phyloP scores from a whole-genome alignment of 2,329 filamentous ascomycete genomes.

The Xylaria sp. region DNA sequence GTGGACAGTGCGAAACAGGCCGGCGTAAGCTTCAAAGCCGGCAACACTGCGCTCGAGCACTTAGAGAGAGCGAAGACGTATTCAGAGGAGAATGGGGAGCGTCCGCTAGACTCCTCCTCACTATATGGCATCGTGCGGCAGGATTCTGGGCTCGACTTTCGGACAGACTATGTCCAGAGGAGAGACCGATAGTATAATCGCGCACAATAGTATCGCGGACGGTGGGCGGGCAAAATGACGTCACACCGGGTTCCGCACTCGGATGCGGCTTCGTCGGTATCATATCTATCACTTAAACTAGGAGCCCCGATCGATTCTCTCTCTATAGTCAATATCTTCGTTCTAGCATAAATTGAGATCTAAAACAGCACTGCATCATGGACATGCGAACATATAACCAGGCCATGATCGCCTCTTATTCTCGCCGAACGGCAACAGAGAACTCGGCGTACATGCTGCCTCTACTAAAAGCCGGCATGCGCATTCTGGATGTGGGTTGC shows the following conservation, averaged over 20 bases:
- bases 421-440: conserved; percentile 27
- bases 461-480: conserved; percentile 27
- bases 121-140: conserved; percentile 58
- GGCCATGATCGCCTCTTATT: conserved; percentile 31
- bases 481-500: conserved; percentile 35
- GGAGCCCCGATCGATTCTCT: not conserved
- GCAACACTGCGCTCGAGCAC: conserved; percentile 55
- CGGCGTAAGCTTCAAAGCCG: conserved; percentile 54
- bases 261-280: not conserved
- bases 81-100: conserved; percentile 47
- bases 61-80: conserved; percentile 55
- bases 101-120: conserved; percentile 60
- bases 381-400: conserved; percentile 28
- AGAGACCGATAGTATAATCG: conserved; percentile 32
- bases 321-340: not conserved
- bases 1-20: conserved; percentile 54
- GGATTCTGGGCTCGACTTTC: conserved; percentile 34
- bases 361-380: conserved; percentile 13
- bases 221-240: conserved; percentile 17
- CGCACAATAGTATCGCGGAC: no score
- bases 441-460: conserved; percentile 33
- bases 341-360: not conserved
- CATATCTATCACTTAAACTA: not conserved
- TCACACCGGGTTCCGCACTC: not conserved
- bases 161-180: conserved; percentile 34